A percentile compares a stretch with the other conserved stretches of the same genome.
Conservation (phyloP, 2,329 filamentous ascomycete species). For the Dendryphion nanum region DNA sequence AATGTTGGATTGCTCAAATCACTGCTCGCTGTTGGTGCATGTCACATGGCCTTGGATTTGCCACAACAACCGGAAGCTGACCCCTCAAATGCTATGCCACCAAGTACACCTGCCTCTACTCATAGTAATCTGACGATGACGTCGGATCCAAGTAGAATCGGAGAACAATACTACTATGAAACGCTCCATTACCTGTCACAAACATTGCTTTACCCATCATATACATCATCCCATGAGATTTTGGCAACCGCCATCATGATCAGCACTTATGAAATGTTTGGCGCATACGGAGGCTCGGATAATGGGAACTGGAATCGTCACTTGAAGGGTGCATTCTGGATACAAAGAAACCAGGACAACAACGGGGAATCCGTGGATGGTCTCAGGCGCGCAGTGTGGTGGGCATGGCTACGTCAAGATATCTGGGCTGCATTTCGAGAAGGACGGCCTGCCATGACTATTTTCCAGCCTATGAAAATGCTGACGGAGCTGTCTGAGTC, state of each 20-base stretch:
- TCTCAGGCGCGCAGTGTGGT: constrained; percentile 58
- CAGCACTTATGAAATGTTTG: constrained; percentile 62
- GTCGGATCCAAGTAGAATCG: constrained; percentile 29
- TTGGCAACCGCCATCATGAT: constrained; percentile 58
- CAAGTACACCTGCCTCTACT: constrained; percentile 47
- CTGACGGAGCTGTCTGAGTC: constrained; percentile 46
- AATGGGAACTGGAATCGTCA: constrained; percentile 59
- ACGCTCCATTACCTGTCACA: constrained; percentile 58
- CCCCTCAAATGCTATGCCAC: constrained; percentile 47
- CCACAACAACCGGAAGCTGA: too few species aligned
- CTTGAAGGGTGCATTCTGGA: constrained; percentile 62
- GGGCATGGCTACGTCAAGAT: constrained; percentile 62
- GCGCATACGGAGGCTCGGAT: constrained; percentile 50
- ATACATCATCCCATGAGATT: constrained; percentile 55
- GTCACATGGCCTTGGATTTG: not conserved
- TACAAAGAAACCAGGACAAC: constrained; percentile 57
- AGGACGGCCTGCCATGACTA: constrained; percentile 52
- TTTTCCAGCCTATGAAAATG: constrained; percentile 52
- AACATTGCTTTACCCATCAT: constrained; percentile 55
- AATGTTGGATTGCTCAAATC: constrained; percentile 33
- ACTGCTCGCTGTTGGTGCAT: not conserved
- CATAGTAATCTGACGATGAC: constrained; percentile 7
- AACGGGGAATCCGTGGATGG: constrained; percentile 56
- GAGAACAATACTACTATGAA: constrained; percentile 57
- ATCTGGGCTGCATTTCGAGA: constrained; percentile 61